phyloP scores from a whole-genome alignment of 805 yeast species.

The Starmerella gropengiesseri region DNA sequence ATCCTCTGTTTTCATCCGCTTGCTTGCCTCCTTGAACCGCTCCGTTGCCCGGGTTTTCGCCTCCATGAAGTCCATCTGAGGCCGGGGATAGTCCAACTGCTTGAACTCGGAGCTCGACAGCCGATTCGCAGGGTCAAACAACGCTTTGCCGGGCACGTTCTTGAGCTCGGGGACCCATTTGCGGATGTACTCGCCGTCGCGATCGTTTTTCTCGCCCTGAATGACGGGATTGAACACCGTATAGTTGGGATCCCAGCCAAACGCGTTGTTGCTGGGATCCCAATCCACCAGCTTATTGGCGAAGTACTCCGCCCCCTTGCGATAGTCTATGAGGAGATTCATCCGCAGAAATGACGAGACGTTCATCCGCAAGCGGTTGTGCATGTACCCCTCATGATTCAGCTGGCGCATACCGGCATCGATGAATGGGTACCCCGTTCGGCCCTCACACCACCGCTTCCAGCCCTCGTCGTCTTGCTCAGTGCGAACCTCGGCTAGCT shows the following conservation, averaged over 20 bases:
- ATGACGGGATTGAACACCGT: constrained; percentile 43
- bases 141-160: constrained; percentile 27
- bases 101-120: constrained; percentile 14
- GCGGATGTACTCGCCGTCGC: constrained; percentile 37
- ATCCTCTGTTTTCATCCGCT: constrained; percentile 6
- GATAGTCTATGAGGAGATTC: constrained; percentile 44
- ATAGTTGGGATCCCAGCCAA: constrained; percentile 56
- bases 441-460: constrained; percentile 43
- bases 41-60: constrained; percentile 15
- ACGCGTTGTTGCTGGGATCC: constrained; percentile 45
- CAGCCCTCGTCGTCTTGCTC: constrained; percentile 35
- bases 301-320: constrained; percentile 45
- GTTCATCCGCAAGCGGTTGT: constrained; percentile 45
- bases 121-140: constrained; percentile 32
- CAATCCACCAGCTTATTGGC: constrained; percentile 40
- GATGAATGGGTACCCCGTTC: constrained; percentile 46
- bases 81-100: constrained; percentile 19
- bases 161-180: constrained; percentile 42
- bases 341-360: constrained; percentile 43
- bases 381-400: constrained; percentile 42
- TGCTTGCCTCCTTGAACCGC: constrained; percentile 14
- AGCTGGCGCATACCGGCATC: constrained; percentile 51
- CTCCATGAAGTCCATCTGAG: constrained; percentile 10
- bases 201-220: constrained; percentile 42
- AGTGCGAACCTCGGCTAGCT: constrained; percentile 34